A percentile compares a stretch with the other conserved stretches of the same genome.
Evolutionary conservation across 192 early-diverging fungal species (phyloP).

Genomic region (Backusella mclennaniae): DNA sequence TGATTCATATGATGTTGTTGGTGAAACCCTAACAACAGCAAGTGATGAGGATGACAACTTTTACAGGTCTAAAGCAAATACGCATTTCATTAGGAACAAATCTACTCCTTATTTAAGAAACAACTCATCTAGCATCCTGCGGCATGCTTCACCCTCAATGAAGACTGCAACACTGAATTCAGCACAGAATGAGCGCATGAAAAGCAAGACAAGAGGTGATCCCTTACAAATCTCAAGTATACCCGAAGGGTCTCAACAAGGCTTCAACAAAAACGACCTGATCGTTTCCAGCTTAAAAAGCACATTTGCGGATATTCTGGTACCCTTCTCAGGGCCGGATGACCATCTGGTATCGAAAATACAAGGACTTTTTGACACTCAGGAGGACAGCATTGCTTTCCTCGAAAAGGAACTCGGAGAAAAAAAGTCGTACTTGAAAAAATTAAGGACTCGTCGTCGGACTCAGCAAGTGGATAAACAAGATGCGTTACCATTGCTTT

Average conservation of each 20-base stretch:
- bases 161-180: not conserved
- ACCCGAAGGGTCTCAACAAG: not conserved
- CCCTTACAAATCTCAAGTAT: not conserved
- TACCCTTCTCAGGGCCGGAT: not conserved
- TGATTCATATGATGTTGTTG: not conserved
- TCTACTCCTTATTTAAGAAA: not conserved
- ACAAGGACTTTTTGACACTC: constrained; percentile 5
- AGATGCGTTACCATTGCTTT: not conserved
- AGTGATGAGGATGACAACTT: not conserved
- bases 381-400: not conserved
- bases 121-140: not conserved
- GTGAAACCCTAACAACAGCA: not conserved
- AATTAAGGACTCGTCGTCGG: not conserved
- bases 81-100: not conserved
- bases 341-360: not conserved
- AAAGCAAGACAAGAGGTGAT: not conserved
- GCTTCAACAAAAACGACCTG: not conserved
- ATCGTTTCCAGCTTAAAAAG: not conserved
- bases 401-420: not conserved
- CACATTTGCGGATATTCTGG: not conserved
- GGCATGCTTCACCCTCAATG: not conserved
- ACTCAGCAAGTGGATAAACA: not conserved
- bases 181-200: not conserved
- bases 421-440: not conserved
- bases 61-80: not conserved